Percentiles rank a stretch among this genome's conserved stretches.
Conservation (phyloP, 306 rosid genomes). For the Lupinus albus region DNA sequence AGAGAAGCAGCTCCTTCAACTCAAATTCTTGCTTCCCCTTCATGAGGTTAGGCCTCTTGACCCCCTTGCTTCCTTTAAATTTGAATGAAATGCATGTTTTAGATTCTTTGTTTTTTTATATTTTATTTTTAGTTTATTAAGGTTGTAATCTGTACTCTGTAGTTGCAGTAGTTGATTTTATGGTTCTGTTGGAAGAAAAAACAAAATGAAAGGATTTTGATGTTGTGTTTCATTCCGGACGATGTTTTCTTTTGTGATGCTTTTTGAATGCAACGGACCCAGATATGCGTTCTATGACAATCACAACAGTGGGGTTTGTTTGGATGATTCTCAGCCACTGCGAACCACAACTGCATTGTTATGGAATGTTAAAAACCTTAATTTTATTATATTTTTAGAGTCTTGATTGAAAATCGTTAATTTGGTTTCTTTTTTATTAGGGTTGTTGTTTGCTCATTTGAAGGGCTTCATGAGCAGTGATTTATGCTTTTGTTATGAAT, state of each 20-base stretch:
- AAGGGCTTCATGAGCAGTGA: conserved; percentile 27
- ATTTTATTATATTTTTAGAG: not conserved
- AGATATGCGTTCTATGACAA: not conserved
- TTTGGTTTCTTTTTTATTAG: conserved; percentile 16
- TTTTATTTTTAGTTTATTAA: not conserved
- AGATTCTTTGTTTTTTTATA: conserved; percentile 3
- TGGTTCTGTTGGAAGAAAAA: not conserved
- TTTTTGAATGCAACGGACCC: conserved; percentile 5
- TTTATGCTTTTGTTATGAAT: too few relatives aligned
- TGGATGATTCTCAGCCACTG: not conserved
- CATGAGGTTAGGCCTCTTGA: conserved; percentile 31
- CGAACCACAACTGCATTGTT: not conserved
- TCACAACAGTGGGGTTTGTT: not conserved
- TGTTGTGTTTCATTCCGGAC: conserved; percentile 14
- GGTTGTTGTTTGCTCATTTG: conserved; percentile 29
- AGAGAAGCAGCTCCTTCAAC: not conserved
- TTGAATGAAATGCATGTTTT: conserved; percentile 27
- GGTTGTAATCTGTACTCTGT: conserved; percentile 14
- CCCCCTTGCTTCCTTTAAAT: conserved; percentile 8
- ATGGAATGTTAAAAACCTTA: not conserved
- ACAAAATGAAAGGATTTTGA: not conserved
- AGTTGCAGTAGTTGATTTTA: not conserved
- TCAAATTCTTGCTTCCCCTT: conserved; percentile 10
- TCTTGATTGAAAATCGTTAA: conserved; percentile 13
- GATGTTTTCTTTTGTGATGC: not conserved